Evolutionary conservation across 441 rosid species (phyloP).

Genomic region (Rhodomyrtus psidioides): DNA sequence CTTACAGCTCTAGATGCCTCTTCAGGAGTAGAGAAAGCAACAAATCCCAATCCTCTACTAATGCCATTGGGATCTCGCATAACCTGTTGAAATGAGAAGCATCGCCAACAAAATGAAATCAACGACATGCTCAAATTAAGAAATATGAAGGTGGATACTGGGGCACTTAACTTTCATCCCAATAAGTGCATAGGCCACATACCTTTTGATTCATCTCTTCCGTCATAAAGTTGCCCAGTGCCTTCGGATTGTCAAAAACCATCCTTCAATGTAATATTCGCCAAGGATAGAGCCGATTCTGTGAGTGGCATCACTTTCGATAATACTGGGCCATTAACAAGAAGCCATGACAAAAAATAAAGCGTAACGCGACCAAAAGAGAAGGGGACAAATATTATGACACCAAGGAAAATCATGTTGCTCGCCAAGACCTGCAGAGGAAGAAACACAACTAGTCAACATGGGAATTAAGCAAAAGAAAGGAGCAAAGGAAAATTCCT

Average conservation of each 20-base stretch:
- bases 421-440: slow-evolving; percentile 85
- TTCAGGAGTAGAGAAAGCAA: slow-evolving; percentile 64
- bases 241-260: too few relatives aligned
- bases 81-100: slow-evolving; percentile 29
- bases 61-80: slow-evolving; percentile 71
- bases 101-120: not conserved
- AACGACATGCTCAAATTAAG: not conserved
- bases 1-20: slow-evolving; percentile 82
- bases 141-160: not conserved
- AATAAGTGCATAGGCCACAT: too few relatives aligned
- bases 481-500: not conserved
- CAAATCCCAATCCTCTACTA: slow-evolving; percentile 74
- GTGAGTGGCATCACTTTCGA: slow-evolving; percentile 58
- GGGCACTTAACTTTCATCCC: not conserved
- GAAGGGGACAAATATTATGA: slow-evolving; percentile 85
- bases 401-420: slow-evolving; percentile 99
- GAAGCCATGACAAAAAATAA: slow-evolving; percentile 64
- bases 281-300: slow-evolving; percentile 64
- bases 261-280: slow-evolving; percentile 65
- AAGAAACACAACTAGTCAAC: slow-evolving; percentile 2
- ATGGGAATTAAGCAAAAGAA: not conserved
- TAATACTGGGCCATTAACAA: slow-evolving; percentile 67
- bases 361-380: slow-evolving; percentile 77
- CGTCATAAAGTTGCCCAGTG: too few relatives aligned
- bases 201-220: too few relatives aligned